Evolutionary conservation across 306 rosid species (phyloP).

Genomic region (Vicia villosa): DNA sequence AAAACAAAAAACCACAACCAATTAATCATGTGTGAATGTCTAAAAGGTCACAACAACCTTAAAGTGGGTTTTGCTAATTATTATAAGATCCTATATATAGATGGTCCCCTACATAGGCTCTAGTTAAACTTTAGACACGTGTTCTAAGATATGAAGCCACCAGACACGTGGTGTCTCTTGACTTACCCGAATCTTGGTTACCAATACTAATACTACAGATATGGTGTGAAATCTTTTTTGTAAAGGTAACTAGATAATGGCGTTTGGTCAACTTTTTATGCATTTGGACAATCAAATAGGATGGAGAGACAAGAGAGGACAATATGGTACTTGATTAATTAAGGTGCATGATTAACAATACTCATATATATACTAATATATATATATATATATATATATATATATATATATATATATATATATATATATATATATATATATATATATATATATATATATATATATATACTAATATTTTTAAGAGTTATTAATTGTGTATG

Average conservation of each 20-base stretch:
- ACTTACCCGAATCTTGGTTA: conserved; percentile 29
- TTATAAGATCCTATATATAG: conserved; percentile 1
- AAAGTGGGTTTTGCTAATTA: conserved; percentile 39
- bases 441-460: no score
- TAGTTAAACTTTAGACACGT: conserved; percentile 31
- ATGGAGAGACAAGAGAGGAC: conserved; percentile 3
- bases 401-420: no score
- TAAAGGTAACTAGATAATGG: conserved; percentile 37
- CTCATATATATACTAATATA: no score
- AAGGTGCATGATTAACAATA: no score
- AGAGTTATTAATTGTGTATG: no score
- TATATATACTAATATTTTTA: no score
- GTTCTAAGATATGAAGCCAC: conserved; percentile 33
- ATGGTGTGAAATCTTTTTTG: conserved; percentile 43
- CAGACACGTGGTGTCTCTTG: conserved; percentile 33
- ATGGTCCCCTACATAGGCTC: conserved; percentile 43
- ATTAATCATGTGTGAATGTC: neutral
- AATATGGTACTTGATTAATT: neutral
- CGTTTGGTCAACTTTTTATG: conserved; percentile 36
- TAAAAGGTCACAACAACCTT: conserved; percentile 49
- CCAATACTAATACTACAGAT: neutral
- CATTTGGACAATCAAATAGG: conserved; percentile 47
- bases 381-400: no score
- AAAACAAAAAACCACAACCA: neutral
- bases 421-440: no score